These are phyloP conservation scores for Candida sp. DNA, from an alignment of 1,139 yeast genomes.

Conservation along the genomic window DNA sequence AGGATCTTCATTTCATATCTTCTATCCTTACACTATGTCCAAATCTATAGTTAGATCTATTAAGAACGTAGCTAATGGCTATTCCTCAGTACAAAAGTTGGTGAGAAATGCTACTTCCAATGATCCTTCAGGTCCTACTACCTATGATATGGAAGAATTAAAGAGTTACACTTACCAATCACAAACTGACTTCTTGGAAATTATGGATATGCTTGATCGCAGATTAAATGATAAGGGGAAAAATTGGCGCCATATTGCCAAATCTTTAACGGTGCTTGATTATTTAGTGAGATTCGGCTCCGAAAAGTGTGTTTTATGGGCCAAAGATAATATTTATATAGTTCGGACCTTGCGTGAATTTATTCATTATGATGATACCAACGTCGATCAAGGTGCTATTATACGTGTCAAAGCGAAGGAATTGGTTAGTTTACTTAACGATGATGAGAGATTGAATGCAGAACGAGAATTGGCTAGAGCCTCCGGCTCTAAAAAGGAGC, in stretches of 20 bases:
- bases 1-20: too few relatives aligned
- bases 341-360: conserved; percentile 92
- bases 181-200: conserved; percentile 76
- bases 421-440: conserved; percentile 71
- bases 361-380: conserved; percentile 75
- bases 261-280: conserved; percentile 83
- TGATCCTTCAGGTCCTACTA: conserved; percentile 81
- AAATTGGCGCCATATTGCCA: conserved; percentile 97
- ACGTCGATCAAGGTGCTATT: conserved; percentile 86
- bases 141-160: conserved; percentile 81
- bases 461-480: conserved; percentile 57
- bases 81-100: conserved; percentile 78
- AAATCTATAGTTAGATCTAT: conserved; percentile 80
- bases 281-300: conserved; percentile 85
- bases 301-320: conserved; percentile 93
- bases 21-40: conserved; percentile 43
- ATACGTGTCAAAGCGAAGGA: conserved; percentile 92
- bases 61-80: conserved; percentile 93
- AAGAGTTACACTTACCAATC: conserved; percentile 71
- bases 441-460: conserved; percentile 76
- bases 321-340: conserved; percentile 84
- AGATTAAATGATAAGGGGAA: conserved; percentile 96
- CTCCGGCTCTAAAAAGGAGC: conserved; percentile 9
- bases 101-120: conserved; percentile 95
- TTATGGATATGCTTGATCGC: conserved; percentile 95